phyloP scores from a whole-genome alignment of 1,139 yeast species.

The Candida sanyaensis region DNA sequence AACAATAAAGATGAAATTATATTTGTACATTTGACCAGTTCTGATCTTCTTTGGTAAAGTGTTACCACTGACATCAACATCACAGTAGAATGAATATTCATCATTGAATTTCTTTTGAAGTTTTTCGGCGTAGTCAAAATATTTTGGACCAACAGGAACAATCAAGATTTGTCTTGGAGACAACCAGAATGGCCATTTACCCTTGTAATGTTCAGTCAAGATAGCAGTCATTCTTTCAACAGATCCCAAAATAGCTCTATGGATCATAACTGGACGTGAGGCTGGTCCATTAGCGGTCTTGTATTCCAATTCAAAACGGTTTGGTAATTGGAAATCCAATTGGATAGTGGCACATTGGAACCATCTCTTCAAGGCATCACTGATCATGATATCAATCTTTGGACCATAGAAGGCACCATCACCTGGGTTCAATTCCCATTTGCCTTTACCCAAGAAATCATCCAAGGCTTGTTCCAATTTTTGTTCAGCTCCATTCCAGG shows the following conservation, averaged over 20 bases:
- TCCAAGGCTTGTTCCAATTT: slow-evolving; percentile 75
- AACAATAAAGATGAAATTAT: slow-evolving; percentile 92
- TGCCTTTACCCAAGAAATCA: slow-evolving; percentile 66
- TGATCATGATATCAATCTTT: slow-evolving; percentile 90
- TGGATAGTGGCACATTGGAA: slow-evolving; percentile 98
- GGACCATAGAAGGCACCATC: slow-evolving; percentile 99
- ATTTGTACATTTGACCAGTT: slow-evolving; percentile 89
- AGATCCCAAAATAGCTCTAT: slow-evolving; percentile 96
- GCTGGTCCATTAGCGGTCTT: slow-evolving; percentile 66
- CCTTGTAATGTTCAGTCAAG: slow-evolving; percentile 94
- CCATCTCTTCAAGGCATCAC: slow-evolving; percentile 91
- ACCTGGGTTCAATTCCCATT: slow-evolving; percentile 91
- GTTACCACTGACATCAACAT: slow-evolving; percentile 90
- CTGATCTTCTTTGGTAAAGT: slow-evolving; percentile 96
- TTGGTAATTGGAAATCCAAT: slow-evolving; percentile 95
- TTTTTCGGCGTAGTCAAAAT: slow-evolving; percentile 81
- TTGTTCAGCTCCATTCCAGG: slow-evolving; percentile 87
- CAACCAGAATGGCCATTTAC: slow-evolving; percentile 99
- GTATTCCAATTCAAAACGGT: slow-evolving; percentile 85
- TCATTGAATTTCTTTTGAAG: slow-evolving; percentile 67
- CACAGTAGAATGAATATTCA: slow-evolving; percentile 79
- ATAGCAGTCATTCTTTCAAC: slow-evolving; percentile 98
- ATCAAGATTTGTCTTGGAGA: slow-evolving; percentile 96
- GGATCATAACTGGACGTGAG: slow-evolving; percentile 93
- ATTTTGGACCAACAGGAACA: slow-evolving; percentile 94